Conservation (phyloP, 2,329 filamentous ascomycete species). For the Diaporthe humulicola region DNA sequence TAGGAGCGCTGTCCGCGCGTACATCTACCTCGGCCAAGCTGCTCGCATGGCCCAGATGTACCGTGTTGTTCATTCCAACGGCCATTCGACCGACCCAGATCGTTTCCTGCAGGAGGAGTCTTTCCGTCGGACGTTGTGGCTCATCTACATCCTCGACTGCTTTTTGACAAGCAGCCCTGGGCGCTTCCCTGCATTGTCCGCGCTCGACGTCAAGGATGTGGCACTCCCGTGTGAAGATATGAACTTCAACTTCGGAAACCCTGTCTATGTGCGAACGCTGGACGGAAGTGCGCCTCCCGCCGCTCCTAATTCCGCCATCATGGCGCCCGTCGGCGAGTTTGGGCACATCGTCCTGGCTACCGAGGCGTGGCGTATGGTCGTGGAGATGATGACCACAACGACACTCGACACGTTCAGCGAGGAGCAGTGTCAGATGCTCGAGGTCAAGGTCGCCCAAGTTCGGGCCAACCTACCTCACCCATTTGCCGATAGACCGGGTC, state of each 20-base stretch:
- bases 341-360: conserved; percentile 72
- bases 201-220: conserved; percentile 67
- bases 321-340: conserved; percentile 71
- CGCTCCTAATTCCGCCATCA: conserved; percentile 53
- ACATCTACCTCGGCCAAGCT: conserved; percentile 73
- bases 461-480: conserved; percentile 69
- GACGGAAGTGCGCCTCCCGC: conserved; percentile 54
- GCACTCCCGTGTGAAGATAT: conserved; percentile 72
- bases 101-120: conserved; percentile 73
- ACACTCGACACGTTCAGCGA: conserved; percentile 66
- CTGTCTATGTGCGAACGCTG: conserved; percentile 70
- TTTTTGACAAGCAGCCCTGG: conserved; percentile 73
- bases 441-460: conserved; percentile 68
- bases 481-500: conserved; percentile 71
- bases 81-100: conserved; percentile 64
- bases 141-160: conserved; percentile 74
- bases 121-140: conserved; percentile 72
- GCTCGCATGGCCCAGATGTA: conserved; percentile 77
- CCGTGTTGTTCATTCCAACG: conserved; percentile 69
- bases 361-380: conserved; percentile 72
- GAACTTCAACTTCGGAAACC: conserved; percentile 73
- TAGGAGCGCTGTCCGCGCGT: conserved; percentile 72
- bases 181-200: conserved; percentile 68
- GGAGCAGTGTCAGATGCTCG: conserved; percentile 63
- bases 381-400: conserved; percentile 71